Conservation (phyloP, 2,329 filamentous ascomycete genomes). For the Ilyonectria sp. region DNA sequence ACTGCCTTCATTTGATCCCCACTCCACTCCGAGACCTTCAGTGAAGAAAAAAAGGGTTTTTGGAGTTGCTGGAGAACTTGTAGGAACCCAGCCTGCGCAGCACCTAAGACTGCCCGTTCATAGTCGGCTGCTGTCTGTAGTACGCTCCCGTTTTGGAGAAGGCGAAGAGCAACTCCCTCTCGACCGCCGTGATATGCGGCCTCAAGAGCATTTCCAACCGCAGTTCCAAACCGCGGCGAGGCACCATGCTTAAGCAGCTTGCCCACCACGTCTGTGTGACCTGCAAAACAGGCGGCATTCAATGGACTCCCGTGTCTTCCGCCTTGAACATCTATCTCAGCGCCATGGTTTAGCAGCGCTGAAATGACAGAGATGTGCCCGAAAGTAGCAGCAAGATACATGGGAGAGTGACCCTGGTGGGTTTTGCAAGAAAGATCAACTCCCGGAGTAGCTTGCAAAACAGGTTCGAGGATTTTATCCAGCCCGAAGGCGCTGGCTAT, state of each 20-base stretch:
- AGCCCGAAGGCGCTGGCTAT: neutral
- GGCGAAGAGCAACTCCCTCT: neutral
- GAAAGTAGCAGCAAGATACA: neutral
- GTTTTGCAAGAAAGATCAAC: neutral
- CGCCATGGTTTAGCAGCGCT: neutral
- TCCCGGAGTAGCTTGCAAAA: neutral
- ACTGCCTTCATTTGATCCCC: neutral
- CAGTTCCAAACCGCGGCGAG: neutral
- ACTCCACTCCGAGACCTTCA: neutral
- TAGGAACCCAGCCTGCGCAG: constrained; percentile 9
- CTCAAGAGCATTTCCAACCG: neutral
- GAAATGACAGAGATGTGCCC: neutral
- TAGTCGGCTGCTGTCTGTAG: constrained; percentile 4
- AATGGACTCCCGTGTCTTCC: neutral
- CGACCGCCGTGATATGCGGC: neutral
- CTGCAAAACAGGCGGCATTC: neutral
- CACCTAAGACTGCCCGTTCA: constrained; percentile 11
- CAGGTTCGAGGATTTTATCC: neutral
- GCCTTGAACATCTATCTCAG: neutral
- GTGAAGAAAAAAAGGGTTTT: neutral
- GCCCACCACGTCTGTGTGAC: neutral
- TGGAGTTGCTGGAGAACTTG: neutral
- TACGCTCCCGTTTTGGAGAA: neutral
- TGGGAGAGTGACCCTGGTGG: neutral
- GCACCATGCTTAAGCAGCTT: neutral